phyloP scores from a whole-genome alignment of 225 moss, liverwort and hornwort genomes.

The Thuidium tamariscinum region DNA sequence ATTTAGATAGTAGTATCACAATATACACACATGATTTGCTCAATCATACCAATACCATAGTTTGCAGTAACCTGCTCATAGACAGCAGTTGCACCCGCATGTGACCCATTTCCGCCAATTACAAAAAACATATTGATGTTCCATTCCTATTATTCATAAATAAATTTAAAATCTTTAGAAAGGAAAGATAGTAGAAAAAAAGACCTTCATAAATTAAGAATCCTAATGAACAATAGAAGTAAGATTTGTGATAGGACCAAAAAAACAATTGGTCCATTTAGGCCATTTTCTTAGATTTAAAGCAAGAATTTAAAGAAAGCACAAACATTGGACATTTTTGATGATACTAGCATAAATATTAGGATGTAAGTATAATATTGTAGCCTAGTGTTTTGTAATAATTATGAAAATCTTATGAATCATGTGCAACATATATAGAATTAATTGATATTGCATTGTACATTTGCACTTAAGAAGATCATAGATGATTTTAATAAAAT shows the following conservation, averaged over 20 bases:
- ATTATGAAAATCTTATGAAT: too few relatives aligned
- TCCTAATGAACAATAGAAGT: too few relatives aligned
- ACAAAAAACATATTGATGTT: constrained; percentile 77
- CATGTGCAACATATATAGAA: fast-evolving
- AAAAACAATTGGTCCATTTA: not conserved
- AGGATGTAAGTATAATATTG: not conserved
- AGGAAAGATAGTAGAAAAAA: not conserved
- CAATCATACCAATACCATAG: not conserved
- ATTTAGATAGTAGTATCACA: not conserved
- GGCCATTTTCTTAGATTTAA: not conserved
- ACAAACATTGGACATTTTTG: too few relatives aligned
- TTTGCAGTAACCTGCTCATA: constrained; percentile 47
- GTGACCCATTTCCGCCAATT: constrained; percentile 90
- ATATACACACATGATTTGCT: not conserved
- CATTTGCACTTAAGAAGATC: not conserved
- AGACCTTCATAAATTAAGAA: too few relatives aligned
- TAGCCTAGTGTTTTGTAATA: too few relatives aligned
- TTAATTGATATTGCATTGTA: not conserved
- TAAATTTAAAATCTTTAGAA: not conserved
- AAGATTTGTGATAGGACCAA: not conserved
- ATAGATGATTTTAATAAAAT: not conserved
- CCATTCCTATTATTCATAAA: constrained; percentile 32
- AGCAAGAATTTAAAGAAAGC: not conserved
- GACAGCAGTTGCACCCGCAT: constrained; percentile 87
- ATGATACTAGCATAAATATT: not conserved